Base-by-base conservation (phyloP, 1,139 yeast species). In the Kazachstania sp. region DNA sequence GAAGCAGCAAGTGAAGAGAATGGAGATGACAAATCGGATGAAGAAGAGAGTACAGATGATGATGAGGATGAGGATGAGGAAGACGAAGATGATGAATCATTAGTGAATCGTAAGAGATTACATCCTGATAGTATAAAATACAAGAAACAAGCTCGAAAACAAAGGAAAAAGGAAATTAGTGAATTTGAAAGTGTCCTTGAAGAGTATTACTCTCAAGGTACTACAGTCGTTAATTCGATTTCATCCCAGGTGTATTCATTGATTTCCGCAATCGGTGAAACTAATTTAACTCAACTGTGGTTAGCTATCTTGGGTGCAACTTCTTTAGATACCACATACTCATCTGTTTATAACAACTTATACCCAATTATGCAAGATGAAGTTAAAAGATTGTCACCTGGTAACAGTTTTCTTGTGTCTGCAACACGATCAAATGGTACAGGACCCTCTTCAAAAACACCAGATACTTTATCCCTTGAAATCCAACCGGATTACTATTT, bases 221-320 rank as follows among this genome's bases (percentile, higher is more conserved):
- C 95, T 0, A 81, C 88, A 2, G 71, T 86, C 4, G 73, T 80
- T 30, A 79, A 88, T 7, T 84, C 97, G 0, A 74, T 85, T 3
- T 77, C 97, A 0, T 77, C 87, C 13, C 86, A 86, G 50, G 73
- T 86, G 4, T 92, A 92, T 65, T 82, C 95, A 1, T 70, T 92
- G 45, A 66, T 90, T 26, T 80, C 96, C 0, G 73, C 83, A 15
- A 78, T 92, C 44, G 97, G 88, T 49, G 92, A 86, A 58, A 83
- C 87, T 2, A 74, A 77, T 52, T 69, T 82, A 23, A 84, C 82
- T 20, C 72, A 77, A 51, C 68, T 94, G 44, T 94, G 99, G 99
- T 71, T 88, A 6, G 78, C 96, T 0, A 83, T 92, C 2, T 77
- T 92, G 9, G 98, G 98, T 1, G 81, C 95, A 1, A 82, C 95